Base-by-base conservation (phyloP, 352 stramenopile species). In the Globisporangium heterothallicum region DNA sequence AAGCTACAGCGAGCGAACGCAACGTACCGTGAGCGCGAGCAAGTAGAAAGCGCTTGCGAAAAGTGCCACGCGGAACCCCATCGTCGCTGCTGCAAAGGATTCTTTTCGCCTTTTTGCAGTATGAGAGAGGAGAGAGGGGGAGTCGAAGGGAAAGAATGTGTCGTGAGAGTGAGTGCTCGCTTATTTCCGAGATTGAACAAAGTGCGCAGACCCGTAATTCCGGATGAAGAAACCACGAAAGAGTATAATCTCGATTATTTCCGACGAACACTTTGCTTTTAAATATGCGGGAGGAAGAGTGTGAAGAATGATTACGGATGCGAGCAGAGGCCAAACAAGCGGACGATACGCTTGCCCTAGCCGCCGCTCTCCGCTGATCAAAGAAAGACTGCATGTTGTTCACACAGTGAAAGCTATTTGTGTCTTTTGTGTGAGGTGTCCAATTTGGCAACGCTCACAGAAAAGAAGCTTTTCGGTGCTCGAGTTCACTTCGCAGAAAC, bases 31-130 rank as follows among this genome's bases (percentile, higher is more conserved):
- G 29, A 69, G 63, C 24, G 49, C 60, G 49, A 78, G n/a, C 29
- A 60, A 30, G n/a, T n/a, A n/a, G 19, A 61, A 22, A 19, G 40
- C 35, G 42, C 36, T 46, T 16, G 53, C 22, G 40, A 63, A 47
- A 38, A 68, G 45, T 25, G 56, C 50, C 21, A 42, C 48, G 52
- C 56, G 56, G 55, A 77, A 50, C 26, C 56, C 48, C 54, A 74
- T 71, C 26, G 53, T 58, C 12, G 41, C 19, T 46, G 34, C 34
- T n/a, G n/a, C n/a, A n/a, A n/a, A n/a, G n/a, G n/a, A n/a, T n/a
- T 30, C 5, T 19, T 36, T 4, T 12, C 14, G 32, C 27, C 30
- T 18, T 22, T 57, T 49, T 59, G 34, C 47, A 35, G 26, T 53
- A 34, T 57, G 50, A 44, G 29, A 7, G 29, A n/a, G 21, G 8